Evolutionary conservation across 2,329 filamentous ascomycete species (phyloP).

Genomic region (Trichophaea hybrida): DNA sequence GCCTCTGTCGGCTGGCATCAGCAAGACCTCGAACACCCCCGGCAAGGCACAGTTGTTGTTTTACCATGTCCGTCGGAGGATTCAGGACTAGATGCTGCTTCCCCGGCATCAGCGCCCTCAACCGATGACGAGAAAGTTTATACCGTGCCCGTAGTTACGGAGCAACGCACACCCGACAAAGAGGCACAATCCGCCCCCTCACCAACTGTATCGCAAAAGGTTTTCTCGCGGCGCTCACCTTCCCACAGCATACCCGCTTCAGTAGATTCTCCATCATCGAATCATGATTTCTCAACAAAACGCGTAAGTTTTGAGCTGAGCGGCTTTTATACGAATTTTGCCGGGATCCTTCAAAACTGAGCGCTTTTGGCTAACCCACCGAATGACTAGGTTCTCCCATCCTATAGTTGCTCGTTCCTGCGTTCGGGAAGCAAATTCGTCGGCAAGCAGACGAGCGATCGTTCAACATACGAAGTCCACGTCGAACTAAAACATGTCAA

Average conservation of each 20-base stretch:
- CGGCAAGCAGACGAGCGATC: constrained; percentile 84
- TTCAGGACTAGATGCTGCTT: too few species aligned
- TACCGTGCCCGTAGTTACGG: background rate
- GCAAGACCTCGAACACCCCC: constrained; percentile 6
- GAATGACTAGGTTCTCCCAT: constrained; percentile 50
- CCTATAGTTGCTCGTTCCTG: constrained; percentile 72
- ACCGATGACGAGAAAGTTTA: background rate
- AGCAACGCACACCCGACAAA: background rate
- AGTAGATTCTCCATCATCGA: constrained; percentile 5
- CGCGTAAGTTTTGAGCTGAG: constrained; percentile 12
- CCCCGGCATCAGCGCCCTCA: too few species aligned
- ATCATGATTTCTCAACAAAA: constrained; percentile 17
- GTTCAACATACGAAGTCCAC: constrained; percentile 85
- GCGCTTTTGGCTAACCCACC: background rate
- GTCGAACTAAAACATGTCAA: constrained; percentile 96
- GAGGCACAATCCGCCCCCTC: background rate
- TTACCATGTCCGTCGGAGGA: too few species aligned
- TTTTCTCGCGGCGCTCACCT: background rate
- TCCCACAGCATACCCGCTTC: background rate
- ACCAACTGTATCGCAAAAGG: background rate
- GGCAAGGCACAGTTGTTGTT: background rate
- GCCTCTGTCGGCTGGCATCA: background rate
- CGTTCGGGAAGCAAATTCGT: constrained; percentile 76
- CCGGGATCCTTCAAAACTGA: constrained; percentile 3
- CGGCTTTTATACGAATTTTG: background rate